Base-by-base conservation (phyloP, 2,329 filamentous ascomycete genomes). In the Aspergillus proliferans region DNA sequence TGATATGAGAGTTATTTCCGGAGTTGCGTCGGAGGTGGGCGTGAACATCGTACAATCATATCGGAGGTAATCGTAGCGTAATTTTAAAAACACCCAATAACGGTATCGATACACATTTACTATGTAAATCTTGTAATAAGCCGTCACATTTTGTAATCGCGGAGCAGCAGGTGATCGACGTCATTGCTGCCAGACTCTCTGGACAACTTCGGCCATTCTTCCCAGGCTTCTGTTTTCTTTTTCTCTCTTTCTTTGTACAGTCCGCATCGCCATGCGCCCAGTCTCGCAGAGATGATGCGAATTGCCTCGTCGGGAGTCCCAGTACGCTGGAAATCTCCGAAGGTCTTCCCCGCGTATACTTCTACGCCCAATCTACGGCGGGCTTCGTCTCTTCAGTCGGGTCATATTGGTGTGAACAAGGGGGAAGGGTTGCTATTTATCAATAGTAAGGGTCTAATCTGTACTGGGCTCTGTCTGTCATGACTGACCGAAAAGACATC, bases 401-500 rank as follows among this genome's bases (percentile, higher is more conserved):
- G 93, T 0, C 90, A 96, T 61, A 95, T 97, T 57, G 75, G 79
- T n/a, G 79, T 87, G 9, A 78, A 76, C 2, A 72, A 84, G 1
- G 86, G 91, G 58, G 88, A 97, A 71, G 85, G 86, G 0, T 84
- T 97, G 42, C 69, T 96, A 6, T 98, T 94, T 72, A 85, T 97
- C 62, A 90, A 95, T 65, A 95, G 87, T 91, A 71, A 65, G 82
- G 62, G 33, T 15, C 4, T n/a, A 43, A 8, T 39, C 28, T 7
- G 22, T 19, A 28, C 2, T 4, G 10, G 1, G 5, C n/a, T 43
- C 33, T 19, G 40, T 43, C 30, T 21, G 6, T 38, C 44, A 36
- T 51, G 56, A 22, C 41, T 51, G 40, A 51, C 9, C 15, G 30
- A 4, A 24, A 52, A 91, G 87, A 93, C 69, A 79, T 97, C 45